Evolutionary conservation across 306 rosid genomes (phyloP).

Genomic region (Hylodesmum podocarpum): DNA sequence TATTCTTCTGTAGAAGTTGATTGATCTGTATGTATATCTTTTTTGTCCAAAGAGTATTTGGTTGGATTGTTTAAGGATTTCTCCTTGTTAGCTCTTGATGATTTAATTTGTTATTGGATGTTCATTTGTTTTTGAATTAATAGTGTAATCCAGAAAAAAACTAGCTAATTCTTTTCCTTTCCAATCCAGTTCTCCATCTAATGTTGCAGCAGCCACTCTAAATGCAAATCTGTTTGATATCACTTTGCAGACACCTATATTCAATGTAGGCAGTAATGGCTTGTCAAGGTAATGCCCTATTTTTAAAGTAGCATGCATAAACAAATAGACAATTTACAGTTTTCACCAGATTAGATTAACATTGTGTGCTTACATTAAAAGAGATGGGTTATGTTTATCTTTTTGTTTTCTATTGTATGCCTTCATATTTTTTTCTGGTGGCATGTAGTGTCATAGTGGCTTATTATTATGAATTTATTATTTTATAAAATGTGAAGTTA

Average conservation of each 20-base stretch:
- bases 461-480: neutral
- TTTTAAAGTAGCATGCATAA: slow-evolving; percentile 17
- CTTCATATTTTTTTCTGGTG: slow-evolving; percentile 3
- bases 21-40: slow-evolving; percentile 16
- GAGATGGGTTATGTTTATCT: neutral
- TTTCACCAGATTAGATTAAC: slow-evolving; percentile 6
- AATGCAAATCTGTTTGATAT: slow-evolving; percentile 74
- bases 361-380: neutral
- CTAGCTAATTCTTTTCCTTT: slow-evolving; percentile 26
- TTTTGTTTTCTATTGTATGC: neutral
- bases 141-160: neutral
- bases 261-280: slow-evolving; percentile 41
- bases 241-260: slow-evolving; percentile 39
- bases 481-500: slow-evolving; percentile 20
- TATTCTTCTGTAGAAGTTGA: slow-evolving; percentile 16
- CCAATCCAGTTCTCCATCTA: slow-evolving; percentile 68
- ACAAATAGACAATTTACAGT: neutral
- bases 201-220: slow-evolving; percentile 60
- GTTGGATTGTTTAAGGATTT: slow-evolving; percentile 17
- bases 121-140: slow-evolving; percentile 17
- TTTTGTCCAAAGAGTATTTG: neutral
- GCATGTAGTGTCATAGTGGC: neutral
- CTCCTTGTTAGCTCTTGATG: neutral
- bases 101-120: neutral
- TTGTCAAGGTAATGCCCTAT: slow-evolving; percentile 59